Percentiles rank a stretch among this genome's conserved stretches.
phyloP scores from a whole-genome alignment of 257 asterid species.

The Gynochthodes officinalis region DNA sequence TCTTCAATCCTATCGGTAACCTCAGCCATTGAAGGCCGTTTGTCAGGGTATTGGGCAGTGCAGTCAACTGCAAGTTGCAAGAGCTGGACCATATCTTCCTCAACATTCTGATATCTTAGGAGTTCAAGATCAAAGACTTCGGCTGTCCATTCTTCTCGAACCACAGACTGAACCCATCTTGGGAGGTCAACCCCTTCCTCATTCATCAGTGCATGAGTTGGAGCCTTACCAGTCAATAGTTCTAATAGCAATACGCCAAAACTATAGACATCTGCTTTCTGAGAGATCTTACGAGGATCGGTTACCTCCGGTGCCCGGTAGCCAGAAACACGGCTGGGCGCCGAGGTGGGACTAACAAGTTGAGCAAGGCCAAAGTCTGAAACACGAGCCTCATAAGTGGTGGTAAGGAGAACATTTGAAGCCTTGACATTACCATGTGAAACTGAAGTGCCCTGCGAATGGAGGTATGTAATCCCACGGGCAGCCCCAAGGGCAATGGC shows the following conservation, averaged over 20 bases:
- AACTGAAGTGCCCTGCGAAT: constrained; percentile 37
- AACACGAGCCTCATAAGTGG: constrained; percentile 37
- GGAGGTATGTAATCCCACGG: constrained; percentile 46
- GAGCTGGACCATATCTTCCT: constrained; percentile 53
- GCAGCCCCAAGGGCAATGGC: constrained; percentile 47
- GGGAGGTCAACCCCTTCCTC: constrained; percentile 52
- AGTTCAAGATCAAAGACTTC: constrained; percentile 52
- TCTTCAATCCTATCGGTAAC: constrained; percentile 36
- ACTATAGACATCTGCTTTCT: constrained; percentile 49
- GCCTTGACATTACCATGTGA: constrained; percentile 56
- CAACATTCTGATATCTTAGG: constrained; percentile 35
- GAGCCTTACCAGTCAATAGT: constrained; percentile 47
- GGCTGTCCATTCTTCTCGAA: constrained; percentile 44
- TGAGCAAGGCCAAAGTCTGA: constrained; percentile 50
- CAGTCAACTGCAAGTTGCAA: constrained; percentile 54
- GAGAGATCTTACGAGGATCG: constrained; percentile 45
- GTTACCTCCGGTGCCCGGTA: constrained; percentile 53
- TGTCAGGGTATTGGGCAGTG: constrained; percentile 44
- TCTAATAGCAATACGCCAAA: constrained; percentile 49
- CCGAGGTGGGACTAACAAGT: constrained; percentile 38
- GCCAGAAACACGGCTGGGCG: constrained; percentile 45
- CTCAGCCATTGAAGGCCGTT: constrained; percentile 46
- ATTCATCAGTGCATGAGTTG: constrained; percentile 34
- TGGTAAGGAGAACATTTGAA: constrained; percentile 48
- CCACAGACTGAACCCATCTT: constrained; percentile 52